Evolutionary conservation across 2,329 filamentous ascomycete genomes (phyloP).

Genomic region (Alternaria postmessia): DNA sequence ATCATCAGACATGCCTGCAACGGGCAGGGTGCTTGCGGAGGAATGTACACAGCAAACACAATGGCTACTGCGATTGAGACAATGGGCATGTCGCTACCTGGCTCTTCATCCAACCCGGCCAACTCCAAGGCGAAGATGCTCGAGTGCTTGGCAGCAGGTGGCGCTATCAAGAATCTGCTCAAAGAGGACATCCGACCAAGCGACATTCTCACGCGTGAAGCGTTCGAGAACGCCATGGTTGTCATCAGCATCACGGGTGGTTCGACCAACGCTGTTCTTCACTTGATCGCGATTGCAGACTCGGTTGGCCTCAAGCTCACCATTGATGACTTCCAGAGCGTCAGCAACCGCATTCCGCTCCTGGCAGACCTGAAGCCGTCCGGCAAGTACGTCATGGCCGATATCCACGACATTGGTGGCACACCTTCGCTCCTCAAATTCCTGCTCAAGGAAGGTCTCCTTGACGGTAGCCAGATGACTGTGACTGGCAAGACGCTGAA

Average conservation of each 20-base stretch:
- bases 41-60: conserved; percentile 71
- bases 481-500: conserved; percentile 61
- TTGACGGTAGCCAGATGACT: conserved; percentile 59
- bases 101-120: conserved; percentile 61
- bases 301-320: conserved; percentile 60
- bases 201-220: conserved; percentile 59
- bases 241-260: conserved; percentile 60
- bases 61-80: conserved; percentile 61
- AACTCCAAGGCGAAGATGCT: conserved; percentile 60
- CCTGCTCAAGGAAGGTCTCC: conserved; percentile 58
- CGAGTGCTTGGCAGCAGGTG: conserved; percentile 59
- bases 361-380: conserved; percentile 62
- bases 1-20: conserved; percentile 93
- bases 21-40: conserved; percentile 82
- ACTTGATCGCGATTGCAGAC: conserved; percentile 61
- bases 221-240: conserved; percentile 62
- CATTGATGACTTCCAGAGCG: conserved; percentile 61
- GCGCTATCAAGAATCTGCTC: conserved; percentile 60
- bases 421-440: conserved; percentile 61
- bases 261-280: conserved; percentile 61
- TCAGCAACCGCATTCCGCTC: conserved; percentile 60
- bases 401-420: conserved; percentile 64
- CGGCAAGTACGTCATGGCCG: conserved; percentile 65
- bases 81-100: conserved; percentile 61
- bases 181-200: conserved; percentile 60